Evolutionary conservation across 768 basidiomycete species (phyloP).

Genomic region (Calocera viscosa): DNA sequence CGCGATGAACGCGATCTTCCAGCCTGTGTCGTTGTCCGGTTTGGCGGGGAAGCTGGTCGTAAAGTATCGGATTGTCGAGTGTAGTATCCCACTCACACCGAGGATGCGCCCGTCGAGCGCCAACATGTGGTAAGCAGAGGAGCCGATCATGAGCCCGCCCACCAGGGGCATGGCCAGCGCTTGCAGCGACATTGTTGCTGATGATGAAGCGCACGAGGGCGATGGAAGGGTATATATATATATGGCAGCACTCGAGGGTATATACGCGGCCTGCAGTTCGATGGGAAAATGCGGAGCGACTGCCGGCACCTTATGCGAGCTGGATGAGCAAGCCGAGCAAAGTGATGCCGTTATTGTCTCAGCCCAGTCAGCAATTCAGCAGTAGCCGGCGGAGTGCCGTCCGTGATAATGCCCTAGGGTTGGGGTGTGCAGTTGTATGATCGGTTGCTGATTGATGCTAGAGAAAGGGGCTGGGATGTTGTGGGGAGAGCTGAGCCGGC

Average conservation of each 20-base stretch:
- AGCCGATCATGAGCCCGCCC: conserved; percentile 26
- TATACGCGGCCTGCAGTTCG: neutral
- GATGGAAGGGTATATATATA: neutral
- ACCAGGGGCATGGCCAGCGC: conserved; percentile 17
- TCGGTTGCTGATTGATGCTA: too few relatives aligned
- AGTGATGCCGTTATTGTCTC: too few relatives aligned
- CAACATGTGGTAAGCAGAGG: conserved; percentile 24
- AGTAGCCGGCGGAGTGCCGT: too few relatives aligned
- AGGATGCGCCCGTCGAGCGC: conserved; percentile 24
- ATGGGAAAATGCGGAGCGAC: too few relatives aligned
- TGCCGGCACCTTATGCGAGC: too few relatives aligned
- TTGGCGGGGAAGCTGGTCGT: neutral
- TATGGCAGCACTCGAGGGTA: neutral
- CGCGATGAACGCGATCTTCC: conserved; percentile 15
- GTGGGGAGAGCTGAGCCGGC: too few relatives aligned
- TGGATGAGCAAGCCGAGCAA: too few relatives aligned
- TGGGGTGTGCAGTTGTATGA: too few relatives aligned
- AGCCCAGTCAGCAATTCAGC: too few relatives aligned
- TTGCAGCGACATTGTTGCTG: neutral
- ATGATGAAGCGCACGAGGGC: neutral
- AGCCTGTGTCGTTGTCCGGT: neutral
- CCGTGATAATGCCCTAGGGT: too few relatives aligned
- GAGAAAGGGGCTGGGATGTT: too few relatives aligned
- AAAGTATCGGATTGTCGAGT: conserved; percentile 16
- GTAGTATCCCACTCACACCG: conserved; percentile 26